phyloP scores from a whole-genome alignment of 1,139 yeast genomes.

The Saccharomyces hybrid region DNA sequence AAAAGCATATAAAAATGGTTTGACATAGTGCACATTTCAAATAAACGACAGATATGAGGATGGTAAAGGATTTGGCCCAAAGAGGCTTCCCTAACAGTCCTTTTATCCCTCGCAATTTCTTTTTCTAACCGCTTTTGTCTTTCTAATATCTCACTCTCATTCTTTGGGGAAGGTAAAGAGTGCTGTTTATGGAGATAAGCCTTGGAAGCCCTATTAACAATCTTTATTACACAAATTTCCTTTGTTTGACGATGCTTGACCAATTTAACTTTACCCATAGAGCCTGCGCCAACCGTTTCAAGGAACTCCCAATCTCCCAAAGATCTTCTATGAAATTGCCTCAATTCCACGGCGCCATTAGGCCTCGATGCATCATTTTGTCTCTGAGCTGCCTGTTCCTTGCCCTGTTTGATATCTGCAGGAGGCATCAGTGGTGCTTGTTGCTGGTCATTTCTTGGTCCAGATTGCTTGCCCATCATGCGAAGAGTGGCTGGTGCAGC shows the following conservation, averaged over 20 bases:
- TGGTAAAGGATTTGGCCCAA: slow-evolving; percentile 84
- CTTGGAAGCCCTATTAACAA: slow-evolving; percentile 73
- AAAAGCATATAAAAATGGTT: slow-evolving; percentile 95
- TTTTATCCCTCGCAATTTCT: slow-evolving; percentile 82
- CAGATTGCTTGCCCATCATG: slow-evolving; percentile 49
- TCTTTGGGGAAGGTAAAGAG: slow-evolving; percentile 55
- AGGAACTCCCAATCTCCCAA: slow-evolving; percentile 97
- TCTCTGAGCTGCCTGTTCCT: slow-evolving; percentile 2
- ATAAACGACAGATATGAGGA: slow-evolving; percentile 84
- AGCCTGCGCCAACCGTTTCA: slow-evolving; percentile 95
- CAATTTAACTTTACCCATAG: slow-evolving; percentile 96
- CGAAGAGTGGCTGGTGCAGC: slow-evolving; percentile 71
- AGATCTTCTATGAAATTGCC: slow-evolving; percentile 73
- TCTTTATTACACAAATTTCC: slow-evolving; percentile 81
- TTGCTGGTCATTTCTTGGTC: slow-evolving; percentile 34
- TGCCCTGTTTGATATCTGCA: slow-evolving; percentile 17
- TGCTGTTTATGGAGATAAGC: slow-evolving; percentile 70
- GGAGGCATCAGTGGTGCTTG: slow-evolving; percentile 28
- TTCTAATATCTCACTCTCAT: slow-evolving; percentile 49
- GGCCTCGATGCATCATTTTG: background rate
- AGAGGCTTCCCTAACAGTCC: slow-evolving; percentile 93
- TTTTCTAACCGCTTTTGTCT: slow-evolving; percentile 71
- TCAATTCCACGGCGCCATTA: slow-evolving; percentile 21
- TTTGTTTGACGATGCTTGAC: slow-evolving; percentile 78
- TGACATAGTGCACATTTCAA: slow-evolving; percentile 94